Evolutionary conservation across 768 basidiomycete species (phyloP).

Genomic region (Tricholoma furcatifolium): DNA sequence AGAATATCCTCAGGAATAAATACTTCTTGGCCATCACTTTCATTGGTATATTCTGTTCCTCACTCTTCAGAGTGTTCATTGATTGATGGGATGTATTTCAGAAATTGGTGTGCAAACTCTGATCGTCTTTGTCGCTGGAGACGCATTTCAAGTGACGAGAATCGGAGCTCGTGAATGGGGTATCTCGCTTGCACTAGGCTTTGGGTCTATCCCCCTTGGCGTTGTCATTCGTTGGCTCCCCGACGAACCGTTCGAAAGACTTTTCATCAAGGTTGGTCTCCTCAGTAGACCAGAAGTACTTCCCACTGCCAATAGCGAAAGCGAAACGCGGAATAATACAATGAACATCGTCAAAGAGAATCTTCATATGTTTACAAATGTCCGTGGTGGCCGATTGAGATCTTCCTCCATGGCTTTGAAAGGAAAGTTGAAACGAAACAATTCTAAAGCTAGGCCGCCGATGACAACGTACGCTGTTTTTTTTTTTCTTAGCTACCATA

Average conservation of each 20-base stretch:
- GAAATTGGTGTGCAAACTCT: constrained; percentile 85
- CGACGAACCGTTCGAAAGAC: constrained; percentile 69
- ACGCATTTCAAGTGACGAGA: constrained; percentile 85
- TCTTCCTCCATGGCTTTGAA: constrained; percentile 84
- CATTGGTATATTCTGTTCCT: constrained; percentile 64
- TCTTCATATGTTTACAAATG: constrained; percentile 73
- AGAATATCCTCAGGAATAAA: constrained; percentile 73
- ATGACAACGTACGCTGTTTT: constrained; percentile 41
- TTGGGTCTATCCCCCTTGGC: constrained; percentile 87
- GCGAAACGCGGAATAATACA: constrained; percentile 73
- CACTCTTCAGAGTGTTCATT: neutral
- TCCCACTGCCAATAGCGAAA: constrained; percentile 60
- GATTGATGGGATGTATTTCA: constrained; percentile 28
- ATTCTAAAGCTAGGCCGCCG: constrained; percentile 45
- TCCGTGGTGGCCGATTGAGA: constrained; percentile 87
- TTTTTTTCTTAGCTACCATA: constrained; percentile 1
- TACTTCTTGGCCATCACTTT: constrained; percentile 85
- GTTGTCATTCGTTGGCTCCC: constrained; percentile 78
- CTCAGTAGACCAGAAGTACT: constrained; percentile 65
- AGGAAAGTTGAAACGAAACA: constrained; percentile 53
- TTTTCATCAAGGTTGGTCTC: constrained; percentile 49
- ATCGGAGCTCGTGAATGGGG: constrained; percentile 90
- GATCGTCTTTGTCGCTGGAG: constrained; percentile 89
- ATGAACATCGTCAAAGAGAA: constrained; percentile 85
- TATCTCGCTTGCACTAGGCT: constrained; percentile 84